These are phyloP conservation scores for Sporothrix euskadiensis DNA, from an alignment of 2,329 filamentous ascomycete species.

Conservation along the genomic window DNA sequence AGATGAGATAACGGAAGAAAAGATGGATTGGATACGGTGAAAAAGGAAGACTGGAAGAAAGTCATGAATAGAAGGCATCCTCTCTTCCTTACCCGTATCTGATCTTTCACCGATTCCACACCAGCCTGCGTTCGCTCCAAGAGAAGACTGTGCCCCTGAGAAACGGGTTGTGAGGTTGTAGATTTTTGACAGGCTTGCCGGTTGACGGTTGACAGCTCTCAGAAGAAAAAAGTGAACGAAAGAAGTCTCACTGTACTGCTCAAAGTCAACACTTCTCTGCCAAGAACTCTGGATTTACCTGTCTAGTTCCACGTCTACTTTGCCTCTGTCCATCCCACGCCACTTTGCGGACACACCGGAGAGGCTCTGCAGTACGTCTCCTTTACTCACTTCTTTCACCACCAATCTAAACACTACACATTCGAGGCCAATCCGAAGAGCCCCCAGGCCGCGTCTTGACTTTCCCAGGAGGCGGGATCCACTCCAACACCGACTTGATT, in stretches of 20 bases:
- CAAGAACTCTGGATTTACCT: not conserved
- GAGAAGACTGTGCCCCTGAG: not conserved
- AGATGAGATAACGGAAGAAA: not conserved
- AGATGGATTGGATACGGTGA: not conserved
- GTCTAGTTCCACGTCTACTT: not conserved
- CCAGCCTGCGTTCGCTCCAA: not conserved
- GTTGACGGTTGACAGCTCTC: not conserved
- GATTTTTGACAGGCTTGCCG: not conserved
- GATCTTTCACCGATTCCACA: not conserved
- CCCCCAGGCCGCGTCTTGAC: not conserved
- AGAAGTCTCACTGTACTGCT: not conserved
- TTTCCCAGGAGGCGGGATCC: constrained; percentile 9
- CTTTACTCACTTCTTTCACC: not conserved
- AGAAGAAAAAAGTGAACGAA: too few relatives aligned
- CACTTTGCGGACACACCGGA: not conserved
- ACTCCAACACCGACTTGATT: not conserved
- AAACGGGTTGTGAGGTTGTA: not conserved
- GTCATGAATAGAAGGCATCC: not conserved
- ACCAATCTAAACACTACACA: too few relatives aligned
- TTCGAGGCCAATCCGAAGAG: not conserved
- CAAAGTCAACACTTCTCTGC: not conserved
- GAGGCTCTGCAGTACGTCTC: not conserved
- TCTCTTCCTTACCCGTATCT: not conserved
- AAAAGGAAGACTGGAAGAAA: not conserved
- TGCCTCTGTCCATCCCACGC: not conserved